Conservation (phyloP, 768 basidiomycete species). For the Phlebiopsis gigantea region DNA sequence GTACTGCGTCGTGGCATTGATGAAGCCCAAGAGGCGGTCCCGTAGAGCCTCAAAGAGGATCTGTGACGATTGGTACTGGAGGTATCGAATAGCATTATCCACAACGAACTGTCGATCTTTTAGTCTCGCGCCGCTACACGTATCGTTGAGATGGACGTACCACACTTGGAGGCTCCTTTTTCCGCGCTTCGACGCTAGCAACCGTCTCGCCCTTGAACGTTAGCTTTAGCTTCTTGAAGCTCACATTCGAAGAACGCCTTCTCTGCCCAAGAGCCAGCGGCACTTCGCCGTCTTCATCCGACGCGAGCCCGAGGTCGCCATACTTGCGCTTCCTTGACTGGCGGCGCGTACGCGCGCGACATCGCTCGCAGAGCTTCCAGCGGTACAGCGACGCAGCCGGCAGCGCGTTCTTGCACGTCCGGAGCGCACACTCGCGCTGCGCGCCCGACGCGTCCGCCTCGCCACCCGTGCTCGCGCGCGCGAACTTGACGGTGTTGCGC, state of each 20-base stretch:
- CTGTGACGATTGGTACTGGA: conserved; percentile 18
- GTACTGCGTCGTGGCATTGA: conserved; percentile 18
- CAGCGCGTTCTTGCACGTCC: conserved; percentile 15
- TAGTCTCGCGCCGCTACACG: not conserved
- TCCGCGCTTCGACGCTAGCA: conserved; percentile 9
- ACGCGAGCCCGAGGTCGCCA: not conserved
- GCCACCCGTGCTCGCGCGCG: not conserved
- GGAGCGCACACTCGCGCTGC: conserved; percentile 15
- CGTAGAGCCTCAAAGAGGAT: conserved; percentile 14
- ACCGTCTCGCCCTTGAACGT: conserved; percentile 9
- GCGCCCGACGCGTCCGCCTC: not conserved
- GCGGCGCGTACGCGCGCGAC: conserved; percentile 15
- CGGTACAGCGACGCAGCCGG: conserved; percentile 14
- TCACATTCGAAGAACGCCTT: not conserved
- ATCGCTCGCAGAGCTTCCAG: conserved; percentile 18
- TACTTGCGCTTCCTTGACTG: conserved; percentile 8
- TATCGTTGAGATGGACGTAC: not conserved
- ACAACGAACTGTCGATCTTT: not conserved
- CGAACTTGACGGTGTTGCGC: not conserved
- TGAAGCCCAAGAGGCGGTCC: conserved; percentile 16
- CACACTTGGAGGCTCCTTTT: not conserved
- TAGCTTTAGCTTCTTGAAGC: conserved; percentile 4
- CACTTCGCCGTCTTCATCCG: not conserved
- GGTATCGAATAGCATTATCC: not conserved
- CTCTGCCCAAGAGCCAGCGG: not conserved